Evolutionary conservation across 2,329 filamentous ascomycete species (phyloP).

Genomic region (Penicillium sp.): DNA sequence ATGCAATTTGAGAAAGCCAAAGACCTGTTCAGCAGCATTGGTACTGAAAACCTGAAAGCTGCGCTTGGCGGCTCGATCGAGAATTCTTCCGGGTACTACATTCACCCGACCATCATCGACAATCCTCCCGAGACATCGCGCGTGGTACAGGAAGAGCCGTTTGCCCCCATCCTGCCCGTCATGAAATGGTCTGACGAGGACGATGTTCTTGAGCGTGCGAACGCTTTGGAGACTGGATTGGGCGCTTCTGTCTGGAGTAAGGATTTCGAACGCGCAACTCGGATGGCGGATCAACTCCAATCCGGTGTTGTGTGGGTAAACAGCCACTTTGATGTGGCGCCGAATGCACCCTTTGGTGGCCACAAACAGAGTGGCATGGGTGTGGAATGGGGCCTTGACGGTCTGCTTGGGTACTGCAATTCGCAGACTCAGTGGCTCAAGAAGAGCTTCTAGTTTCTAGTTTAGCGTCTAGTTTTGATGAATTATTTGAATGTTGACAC

Average conservation of each 20-base stretch:
- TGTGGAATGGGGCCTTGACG: constrained; percentile 46
- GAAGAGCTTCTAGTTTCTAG: constrained; percentile 14
- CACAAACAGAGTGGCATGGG: constrained; percentile 55
- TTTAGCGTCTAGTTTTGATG: not conserved
- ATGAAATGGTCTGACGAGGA: constrained; percentile 61
- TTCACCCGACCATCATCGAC: constrained; percentile 58
- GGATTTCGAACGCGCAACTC: constrained; percentile 51
- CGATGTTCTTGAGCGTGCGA: constrained; percentile 58
- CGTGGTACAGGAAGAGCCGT: constrained; percentile 60
- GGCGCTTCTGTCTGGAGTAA: constrained; percentile 59
- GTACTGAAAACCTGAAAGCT: constrained; percentile 53
- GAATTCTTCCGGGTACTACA: constrained; percentile 54
- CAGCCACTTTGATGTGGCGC: constrained; percentile 33
- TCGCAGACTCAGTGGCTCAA: constrained; percentile 36
- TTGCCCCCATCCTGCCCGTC: constrained; percentile 63
- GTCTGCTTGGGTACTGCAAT: constrained; percentile 44
- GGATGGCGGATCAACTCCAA: constrained; percentile 55
- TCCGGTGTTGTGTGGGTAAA: constrained; percentile 63
- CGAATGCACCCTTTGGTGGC: constrained; percentile 47
- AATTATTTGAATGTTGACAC: not conserved
- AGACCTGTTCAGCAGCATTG: constrained; percentile 55
- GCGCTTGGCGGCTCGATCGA: constrained; percentile 49
- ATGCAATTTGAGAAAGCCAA: constrained; percentile 64
- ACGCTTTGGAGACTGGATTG: constrained; percentile 53
- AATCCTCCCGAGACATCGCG: constrained; percentile 56